Evolutionary conservation across 495 filamentous ascomycete genomes (phyloP).

Genomic region (Hamigera avellanea): DNA sequence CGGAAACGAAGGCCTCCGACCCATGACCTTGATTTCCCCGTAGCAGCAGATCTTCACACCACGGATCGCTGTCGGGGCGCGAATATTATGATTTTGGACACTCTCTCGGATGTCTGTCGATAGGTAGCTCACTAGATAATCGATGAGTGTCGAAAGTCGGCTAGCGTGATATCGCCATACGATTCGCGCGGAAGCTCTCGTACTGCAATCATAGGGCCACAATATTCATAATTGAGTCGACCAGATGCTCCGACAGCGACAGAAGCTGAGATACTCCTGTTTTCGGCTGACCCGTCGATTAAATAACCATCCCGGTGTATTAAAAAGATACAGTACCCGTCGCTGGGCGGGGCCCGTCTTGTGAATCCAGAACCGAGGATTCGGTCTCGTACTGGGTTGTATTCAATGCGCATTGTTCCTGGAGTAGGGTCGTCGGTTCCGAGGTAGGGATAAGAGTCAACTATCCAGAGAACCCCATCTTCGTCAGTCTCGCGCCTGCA

Average conservation of each 20-base stretch:
- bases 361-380: neutral
- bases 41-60: slow-evolving; percentile 4
- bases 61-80: slow-evolving; percentile 1
- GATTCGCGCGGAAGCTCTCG: neutral
- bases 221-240: neutral
- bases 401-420: slow-evolving; percentile 1
- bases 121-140: neutral
- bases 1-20: slow-evolving; percentile 1
- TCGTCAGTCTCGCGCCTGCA: neutral
- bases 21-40: too few relatives aligned
- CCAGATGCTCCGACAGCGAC: neutral
- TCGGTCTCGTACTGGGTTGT: neutral
- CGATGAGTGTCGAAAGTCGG: neutral
- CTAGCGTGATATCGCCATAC: neutral
- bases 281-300: neutral
- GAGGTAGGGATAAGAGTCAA: slow-evolving; percentile 4
- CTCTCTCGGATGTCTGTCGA: neutral
- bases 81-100: neutral
- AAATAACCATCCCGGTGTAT: neutral
- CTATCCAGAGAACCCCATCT: neutral
- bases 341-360: neutral
- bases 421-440: neutral
- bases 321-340: neutral
- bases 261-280: neutral
- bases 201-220: neutral